Evolutionary conservation across 345 rosid species (phyloP), one percentile per base, ranked within the genome.

Genomic region (Populus tremula): DNA sequence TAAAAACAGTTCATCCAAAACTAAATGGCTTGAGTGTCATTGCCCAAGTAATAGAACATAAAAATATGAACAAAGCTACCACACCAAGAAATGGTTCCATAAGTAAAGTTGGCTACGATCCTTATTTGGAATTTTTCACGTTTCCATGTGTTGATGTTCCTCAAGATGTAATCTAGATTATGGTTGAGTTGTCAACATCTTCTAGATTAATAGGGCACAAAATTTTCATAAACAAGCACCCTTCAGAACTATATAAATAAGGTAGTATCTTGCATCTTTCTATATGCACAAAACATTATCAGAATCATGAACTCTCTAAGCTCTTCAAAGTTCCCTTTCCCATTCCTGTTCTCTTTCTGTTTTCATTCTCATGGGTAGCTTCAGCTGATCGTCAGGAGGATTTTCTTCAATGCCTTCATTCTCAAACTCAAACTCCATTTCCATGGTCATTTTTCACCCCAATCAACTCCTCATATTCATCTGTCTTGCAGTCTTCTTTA

Each of bases 351-450:
- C 3, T 45, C 29, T 12, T 54, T 29, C 11, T 76, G 6, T 14
- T 76, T 18, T 49, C 65, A 35, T 50, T 67, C 38, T 59, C 79
- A 54, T 36, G 31, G 39, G 16, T 31, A 25, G 31, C 17, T 17
- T 67, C 79, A 27, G 67, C 73, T 69, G 27, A 69, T 14, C 69
- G 31, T 6, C 79, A 56, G 25, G 67, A 76, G 23, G 59, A 69
- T 25, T 76, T 76, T 56, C 54, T 76, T 69, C 49, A 69, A 56
- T 76, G 73, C 31, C 73, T 76, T 11, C 16, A 27, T 53, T 76
- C 39, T 27, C 36, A 53, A 67, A 54, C 68, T 68, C 73, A 4
- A 53, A 9, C 10, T 54, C 79, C 73, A 68, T 76, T 35, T 68
- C 73, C 67, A 53, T 25, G 21, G 27, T 76, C 38, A 11, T 76